These are phyloP conservation scores for Sporothrix brasiliensis DNA, from an alignment of 2,329 filamentous ascomycete genomes.

Conservation along the genomic window DNA sequence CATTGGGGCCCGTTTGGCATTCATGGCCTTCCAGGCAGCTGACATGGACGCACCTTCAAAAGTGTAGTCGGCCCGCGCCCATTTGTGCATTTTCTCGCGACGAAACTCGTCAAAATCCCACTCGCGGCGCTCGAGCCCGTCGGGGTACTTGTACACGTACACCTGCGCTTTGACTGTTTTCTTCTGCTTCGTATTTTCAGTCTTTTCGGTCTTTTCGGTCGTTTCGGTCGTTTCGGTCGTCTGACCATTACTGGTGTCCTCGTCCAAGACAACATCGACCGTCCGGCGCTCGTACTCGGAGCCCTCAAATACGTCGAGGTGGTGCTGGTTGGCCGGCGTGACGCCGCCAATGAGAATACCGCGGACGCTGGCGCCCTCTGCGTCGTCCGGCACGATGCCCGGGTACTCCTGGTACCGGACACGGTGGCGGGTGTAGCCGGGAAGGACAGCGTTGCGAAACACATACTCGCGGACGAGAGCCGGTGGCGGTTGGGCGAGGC, in stretches of 20 bases:
- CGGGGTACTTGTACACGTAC: slow-evolving; percentile 63
- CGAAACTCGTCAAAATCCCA: slow-evolving; percentile 90
- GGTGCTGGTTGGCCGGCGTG: slow-evolving; percentile 72
- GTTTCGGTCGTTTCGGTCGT: not conserved
- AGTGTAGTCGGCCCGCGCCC: slow-evolving; percentile 56
- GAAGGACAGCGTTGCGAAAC: slow-evolving; percentile 75
- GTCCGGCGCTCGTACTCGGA: slow-evolving; percentile 65
- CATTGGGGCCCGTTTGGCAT: not conserved
- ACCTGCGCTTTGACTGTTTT: slow-evolving; percentile 59
- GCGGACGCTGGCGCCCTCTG: slow-evolving; percentile 61
- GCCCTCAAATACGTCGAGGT: slow-evolving; percentile 84
- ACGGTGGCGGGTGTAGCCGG: slow-evolving; percentile 69
- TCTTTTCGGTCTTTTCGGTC: not conserved
- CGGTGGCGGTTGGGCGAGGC: slow-evolving; percentile 53
- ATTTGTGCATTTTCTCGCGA: slow-evolving; percentile 65
- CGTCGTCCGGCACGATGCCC: slow-evolving; percentile 63
- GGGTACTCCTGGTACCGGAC: slow-evolving; percentile 77
- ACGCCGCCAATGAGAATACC: slow-evolving; percentile 79
- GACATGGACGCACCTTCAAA: slow-evolving; percentile 46
- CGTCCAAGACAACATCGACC: slow-evolving; percentile 56
- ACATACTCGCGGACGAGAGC: slow-evolving; percentile 59
- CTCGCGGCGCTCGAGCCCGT: slow-evolving; percentile 67
- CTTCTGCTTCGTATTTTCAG: not conserved
- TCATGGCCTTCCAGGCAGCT: not conserved
- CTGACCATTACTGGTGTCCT: not conserved